Evolutionary conservation across 148 eudicot genomes (phyloP), one percentile per base, ranked within the genome.

Genomic region (Pouteria glomerata): DNA sequence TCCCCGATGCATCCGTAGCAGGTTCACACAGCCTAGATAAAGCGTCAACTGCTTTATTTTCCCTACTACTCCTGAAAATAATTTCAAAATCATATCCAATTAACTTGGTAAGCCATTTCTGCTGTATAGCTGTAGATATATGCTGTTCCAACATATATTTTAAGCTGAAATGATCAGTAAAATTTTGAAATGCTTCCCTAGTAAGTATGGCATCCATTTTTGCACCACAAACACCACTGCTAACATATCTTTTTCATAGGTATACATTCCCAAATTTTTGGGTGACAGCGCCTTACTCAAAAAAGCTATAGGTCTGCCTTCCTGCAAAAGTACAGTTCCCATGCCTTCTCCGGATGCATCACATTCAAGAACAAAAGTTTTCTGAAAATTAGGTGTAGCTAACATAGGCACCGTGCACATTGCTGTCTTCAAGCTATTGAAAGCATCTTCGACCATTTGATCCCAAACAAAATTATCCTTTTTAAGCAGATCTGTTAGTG

Each of bases 1-100:
- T 1, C 0, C 4, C 6, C 19, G 53, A 3, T 3, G 11, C 12
- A 6, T 2, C 4, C 21, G 2, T 3, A 2, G 21, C 2, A 2
- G 1, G 3, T 10, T 16, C 53, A 1, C 3, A 1, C 0, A 16
- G 2, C 6, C 70, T 29, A 2, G 70, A 66, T 1, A 66, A 21
- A 2, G 70, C 70, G 48, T 66, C 57, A 0, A 57, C 57, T 11
- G 29, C 70, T 3, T 2, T 10, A 33, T 66, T 66, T 1, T 31
- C 8, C 0, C 13, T 6, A 2, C 74, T 27, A 7, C 8, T 21
- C 55, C 60, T 71, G n/a, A 59, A 60, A 0, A 10, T 11, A 3
- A 71, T 71, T 8, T 1, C 15, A 30, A 48, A 73, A 37, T 63
- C 69, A 3, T 18, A 62, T 1, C 76, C 76, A 33, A 73, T 18